phyloP scores from a whole-genome alignment of 83 land plant genomes.

The Picea mariana region DNA sequence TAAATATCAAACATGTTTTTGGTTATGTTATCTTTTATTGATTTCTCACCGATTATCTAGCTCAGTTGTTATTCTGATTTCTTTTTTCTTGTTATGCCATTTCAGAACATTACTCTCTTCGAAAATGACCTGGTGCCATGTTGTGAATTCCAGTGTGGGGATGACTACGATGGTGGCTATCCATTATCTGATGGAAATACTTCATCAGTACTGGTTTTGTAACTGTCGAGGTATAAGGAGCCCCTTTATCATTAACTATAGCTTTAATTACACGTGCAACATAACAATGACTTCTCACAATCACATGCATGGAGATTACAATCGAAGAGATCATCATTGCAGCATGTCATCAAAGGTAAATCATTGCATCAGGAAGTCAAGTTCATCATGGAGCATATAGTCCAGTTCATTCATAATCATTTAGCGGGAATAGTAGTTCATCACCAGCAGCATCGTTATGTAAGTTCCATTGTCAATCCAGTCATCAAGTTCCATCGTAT shows the following conservation, averaged over 20 bases:
- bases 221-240: constrained; percentile 69
- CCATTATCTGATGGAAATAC: constrained; percentile 86
- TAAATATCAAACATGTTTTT: background rate
- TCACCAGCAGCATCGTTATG: no score
- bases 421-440: no score
- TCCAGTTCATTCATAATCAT: no score
- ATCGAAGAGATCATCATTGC: no score
- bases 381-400: no score
- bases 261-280: background rate
- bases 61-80: background rate
- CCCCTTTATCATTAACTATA: background rate
- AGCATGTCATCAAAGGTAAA: no score
- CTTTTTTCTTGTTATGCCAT: background rate
- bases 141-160: constrained; percentile 96
- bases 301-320: no score
- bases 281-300: no score
- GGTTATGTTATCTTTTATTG: background rate
- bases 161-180: constrained; percentile 94
- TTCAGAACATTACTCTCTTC: constrained; percentile 81
- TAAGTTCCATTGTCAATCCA: no score
- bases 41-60: background rate
- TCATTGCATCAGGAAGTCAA: no score
- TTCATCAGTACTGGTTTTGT: constrained; percentile 86
- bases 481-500: no score
- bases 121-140: constrained; percentile 93